A percentile compares a stretch with the other conserved stretches of the same genome.
Evolutionary conservation across 441 rosid genomes (phyloP).

Genomic region (Croton setiger): DNA sequence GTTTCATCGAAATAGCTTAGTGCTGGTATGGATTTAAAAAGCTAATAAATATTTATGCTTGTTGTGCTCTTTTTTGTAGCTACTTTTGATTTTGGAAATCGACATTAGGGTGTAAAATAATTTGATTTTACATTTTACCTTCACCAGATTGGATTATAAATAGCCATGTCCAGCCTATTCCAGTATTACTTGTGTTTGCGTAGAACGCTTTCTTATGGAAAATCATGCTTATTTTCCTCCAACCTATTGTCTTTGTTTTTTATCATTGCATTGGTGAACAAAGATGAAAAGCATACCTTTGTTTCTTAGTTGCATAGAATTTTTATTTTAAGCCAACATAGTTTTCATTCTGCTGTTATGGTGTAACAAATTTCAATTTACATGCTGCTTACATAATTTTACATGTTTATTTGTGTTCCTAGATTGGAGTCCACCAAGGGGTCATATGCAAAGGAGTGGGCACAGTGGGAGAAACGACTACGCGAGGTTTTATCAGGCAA

Average conservation of each 20-base stretch:
- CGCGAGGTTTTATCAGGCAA: constrained; percentile 44
- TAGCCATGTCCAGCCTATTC: neutral
- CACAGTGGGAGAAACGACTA: constrained; percentile 76
- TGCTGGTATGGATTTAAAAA: too few species aligned
- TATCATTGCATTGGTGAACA: neutral
- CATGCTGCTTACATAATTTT: constrained; percentile 4
- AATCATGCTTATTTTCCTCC: neutral
- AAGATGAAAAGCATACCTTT: neutral
- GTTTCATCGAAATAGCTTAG: too few species aligned
- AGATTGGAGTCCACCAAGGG: constrained; percentile 88
- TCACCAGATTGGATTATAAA: neutral
- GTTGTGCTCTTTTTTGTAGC: neutral
- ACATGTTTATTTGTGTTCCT: constrained; percentile 20
- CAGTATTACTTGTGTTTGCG: neutral
- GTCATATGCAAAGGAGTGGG: constrained; percentile 71
- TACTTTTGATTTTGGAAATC: neutral
- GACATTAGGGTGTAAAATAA: neutral
- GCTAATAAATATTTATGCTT: neutral
- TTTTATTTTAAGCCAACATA: neutral
- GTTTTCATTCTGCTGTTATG: neutral
- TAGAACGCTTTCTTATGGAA: neutral
- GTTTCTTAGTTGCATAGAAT: neutral
- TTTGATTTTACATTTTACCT: neutral
- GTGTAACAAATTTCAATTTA: neutral
- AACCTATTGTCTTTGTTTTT: neutral